Evolutionary conservation across 2,329 filamentous ascomycete genomes (phyloP).

Genomic region (Xylariaceae sp.): DNA sequence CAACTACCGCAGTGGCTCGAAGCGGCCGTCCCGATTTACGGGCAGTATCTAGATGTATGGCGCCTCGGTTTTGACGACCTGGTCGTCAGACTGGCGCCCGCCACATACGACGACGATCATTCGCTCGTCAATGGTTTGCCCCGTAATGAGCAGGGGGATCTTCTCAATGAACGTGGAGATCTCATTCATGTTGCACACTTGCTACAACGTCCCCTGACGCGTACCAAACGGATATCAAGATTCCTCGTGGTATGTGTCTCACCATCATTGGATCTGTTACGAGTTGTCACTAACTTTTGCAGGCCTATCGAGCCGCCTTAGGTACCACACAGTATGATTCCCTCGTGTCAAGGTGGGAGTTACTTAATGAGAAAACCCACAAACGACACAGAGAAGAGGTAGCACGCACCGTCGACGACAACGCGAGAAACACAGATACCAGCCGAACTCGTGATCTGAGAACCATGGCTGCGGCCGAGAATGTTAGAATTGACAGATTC

Average conservation of each 20-base stretch:
- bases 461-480: conserved; percentile 65
- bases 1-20: conserved; percentile 77
- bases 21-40: conserved; percentile 70
- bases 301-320: conserved; percentile 54
- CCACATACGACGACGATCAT: conserved; percentile 53
- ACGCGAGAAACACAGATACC: conserved; percentile 76
- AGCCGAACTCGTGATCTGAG: conserved; percentile 73
- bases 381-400: conserved; percentile 68
- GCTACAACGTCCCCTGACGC: conserved; percentile 79
- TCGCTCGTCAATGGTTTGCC: conserved; percentile 55
- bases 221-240: conserved; percentile 82
- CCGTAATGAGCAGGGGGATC: conserved; percentile 59
- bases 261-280: conserved; percentile 1
- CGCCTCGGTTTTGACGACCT: conserved; percentile 90
- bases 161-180: conserved; percentile 71
- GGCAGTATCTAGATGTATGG: conserved; percentile 83
- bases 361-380: conserved; percentile 70
- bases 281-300: conserved; percentile 36
- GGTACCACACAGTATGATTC: conserved; percentile 50
- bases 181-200: conserved; percentile 91
- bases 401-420: conserved; percentile 75
- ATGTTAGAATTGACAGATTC: conserved; percentile 65
- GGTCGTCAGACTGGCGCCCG: conserved; percentile 83
- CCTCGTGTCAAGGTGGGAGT: conserved; percentile 59
- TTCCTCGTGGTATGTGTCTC: conserved; percentile 60